These are phyloP conservation scores for Sutorius eximius DNA, from an alignment of 1,284 basidiomycete genomes.

Conservation along the genomic window DNA sequence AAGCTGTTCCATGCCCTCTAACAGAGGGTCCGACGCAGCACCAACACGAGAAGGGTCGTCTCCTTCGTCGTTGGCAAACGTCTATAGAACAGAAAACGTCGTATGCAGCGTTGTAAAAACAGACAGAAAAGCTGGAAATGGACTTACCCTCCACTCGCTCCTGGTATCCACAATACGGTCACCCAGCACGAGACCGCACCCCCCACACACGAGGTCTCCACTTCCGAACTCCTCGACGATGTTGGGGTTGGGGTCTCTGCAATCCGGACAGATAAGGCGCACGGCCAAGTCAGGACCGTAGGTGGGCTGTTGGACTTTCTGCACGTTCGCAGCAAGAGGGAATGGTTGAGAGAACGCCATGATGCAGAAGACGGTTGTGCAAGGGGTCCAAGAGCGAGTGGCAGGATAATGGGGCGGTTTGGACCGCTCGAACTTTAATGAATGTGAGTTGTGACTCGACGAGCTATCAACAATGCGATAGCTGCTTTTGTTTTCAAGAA, in stretches of 20 bases:
- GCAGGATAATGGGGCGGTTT: slow-evolving; percentile 10
- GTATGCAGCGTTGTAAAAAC: slow-evolving; percentile 28
- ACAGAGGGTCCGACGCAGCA: slow-evolving; percentile 88
- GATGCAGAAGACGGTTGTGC: slow-evolving; percentile 10
- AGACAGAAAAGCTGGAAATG: slow-evolving; percentile 11
- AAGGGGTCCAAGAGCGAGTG: slow-evolving; percentile 22
- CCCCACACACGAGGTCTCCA: slow-evolving; percentile 96
- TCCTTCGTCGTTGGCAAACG: slow-evolving; percentile 98
- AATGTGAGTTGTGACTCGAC: slow-evolving; percentile 20
- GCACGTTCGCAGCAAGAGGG: slow-evolving; percentile 58
- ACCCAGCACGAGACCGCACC: slow-evolving; percentile 93
- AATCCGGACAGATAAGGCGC: slow-evolving; percentile 92
- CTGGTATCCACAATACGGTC: slow-evolving; percentile 97
- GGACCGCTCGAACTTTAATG: slow-evolving; percentile 22
- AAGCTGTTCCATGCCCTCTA: slow-evolving; percentile 92
- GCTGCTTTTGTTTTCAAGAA: slow-evolving; percentile 4
- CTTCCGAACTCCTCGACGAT: slow-evolving; percentile 97
- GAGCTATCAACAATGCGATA: slow-evolving; percentile 20
- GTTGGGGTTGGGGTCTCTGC: slow-evolving; percentile 88
- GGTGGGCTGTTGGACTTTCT: slow-evolving; percentile 52
- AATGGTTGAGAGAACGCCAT: slow-evolving; percentile 68
- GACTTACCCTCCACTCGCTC: slow-evolving; percentile 93
- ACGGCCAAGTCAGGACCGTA: slow-evolving; percentile 84
- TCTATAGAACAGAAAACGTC: slow-evolving; percentile 52
- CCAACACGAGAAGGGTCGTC: slow-evolving; percentile 99